phyloP scores from a whole-genome alignment of 495 filamentous ascomycete genomes.

The Penicillium coffeae region DNA sequence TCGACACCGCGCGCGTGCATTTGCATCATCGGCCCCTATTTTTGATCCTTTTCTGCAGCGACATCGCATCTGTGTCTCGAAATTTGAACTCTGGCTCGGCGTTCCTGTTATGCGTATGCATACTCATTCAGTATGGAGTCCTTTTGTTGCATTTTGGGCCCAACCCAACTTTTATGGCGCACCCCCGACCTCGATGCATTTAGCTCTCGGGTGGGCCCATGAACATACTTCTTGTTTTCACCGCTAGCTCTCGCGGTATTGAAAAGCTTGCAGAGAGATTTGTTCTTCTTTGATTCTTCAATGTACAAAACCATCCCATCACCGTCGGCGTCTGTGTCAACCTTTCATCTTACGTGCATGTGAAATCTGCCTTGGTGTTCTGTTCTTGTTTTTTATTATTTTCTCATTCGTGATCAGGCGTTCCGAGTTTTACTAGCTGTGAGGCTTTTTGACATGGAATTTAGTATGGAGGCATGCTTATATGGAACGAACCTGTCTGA shows the following conservation, averaged over 20 bases:
- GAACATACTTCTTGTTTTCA: neutral
- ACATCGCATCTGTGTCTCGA: slow-evolving; percentile 17
- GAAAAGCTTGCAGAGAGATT: neutral
- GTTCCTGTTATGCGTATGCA: slow-evolving; percentile 26
- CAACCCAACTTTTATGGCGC: slow-evolving; percentile 5
- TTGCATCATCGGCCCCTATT: slow-evolving; percentile 6
- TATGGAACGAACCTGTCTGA: slow-evolving; percentile 12
- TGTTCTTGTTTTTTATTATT: slow-evolving; percentile 6
- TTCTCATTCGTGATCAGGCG: neutral
- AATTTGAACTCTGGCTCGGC: slow-evolving; percentile 25
- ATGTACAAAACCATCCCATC: slow-evolving; percentile 24
- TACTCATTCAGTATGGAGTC: slow-evolving; percentile 11
- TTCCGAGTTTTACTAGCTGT: neutral
- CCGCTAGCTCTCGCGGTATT: no score
- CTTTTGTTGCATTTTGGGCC: slow-evolving; percentile 11
- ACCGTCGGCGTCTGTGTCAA: slow-evolving; percentile 8
- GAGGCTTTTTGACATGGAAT: neutral
- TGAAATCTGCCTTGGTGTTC: slow-evolving; percentile 1
- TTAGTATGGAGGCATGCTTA: neutral
- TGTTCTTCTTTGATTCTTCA: slow-evolving; percentile 1
- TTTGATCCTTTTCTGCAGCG: slow-evolving; percentile 30
- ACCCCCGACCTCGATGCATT: neutral
- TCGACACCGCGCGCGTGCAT: slow-evolving; percentile 11
- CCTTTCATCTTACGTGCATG: slow-evolving; percentile 1
- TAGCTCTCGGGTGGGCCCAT: no score